Evolutionary conservation across 2,329 filamentous ascomycete genomes (phyloP), one percentile per base, ranked within the genome.

Genomic region (Exophiala aquamarina): DNA sequence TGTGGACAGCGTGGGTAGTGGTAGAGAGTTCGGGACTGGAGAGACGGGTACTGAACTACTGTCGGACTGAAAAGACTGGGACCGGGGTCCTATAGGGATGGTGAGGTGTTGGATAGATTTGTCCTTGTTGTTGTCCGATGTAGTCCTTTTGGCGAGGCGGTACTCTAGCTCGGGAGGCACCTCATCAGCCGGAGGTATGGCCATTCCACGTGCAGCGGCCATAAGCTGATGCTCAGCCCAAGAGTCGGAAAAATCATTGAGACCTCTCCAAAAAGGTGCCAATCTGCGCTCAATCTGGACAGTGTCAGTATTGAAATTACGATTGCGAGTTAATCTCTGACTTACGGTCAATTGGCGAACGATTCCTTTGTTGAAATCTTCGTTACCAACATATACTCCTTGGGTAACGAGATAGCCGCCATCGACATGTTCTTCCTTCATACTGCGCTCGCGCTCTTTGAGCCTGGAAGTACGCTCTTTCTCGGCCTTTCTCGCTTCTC

Each of bases 221-320:
- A 96, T 82, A n/a, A 98, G 81, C 68, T 98, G 93, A 67, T 93
- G 84, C 63, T 98, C 93, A 10, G 89, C 87, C 93, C 93, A 98
- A 42, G 82, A 87, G 17, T 88, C 81, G 13, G 84, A 86, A 67
- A 93, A 89, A 66, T 97, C 91, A 55, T 95, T 86, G 3, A 98
- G 74, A 4, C 93, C 93, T 63, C 86, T 85, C 90, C 92, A 98
- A 67, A 98, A 98, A 0, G 93, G 93, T 33, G 93, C 93, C 52
- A 98, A 71, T 53, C 87, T 84, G 58, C 93, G 81, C 69, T 98
- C 93, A 65, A 98, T 90, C 92, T 97, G 62, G n/a, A 23, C 28
- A 18, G 17, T 17, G 33, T 26, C 11, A 17, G 15, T 26, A 26
- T 19, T 21, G 23, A 6, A 26, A 6, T 11, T 26, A 6, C 23